Evolutionary conservation across 2,329 filamentous ascomycete genomes (phyloP).

Genomic region (Colletotrichum costaricense): DNA sequence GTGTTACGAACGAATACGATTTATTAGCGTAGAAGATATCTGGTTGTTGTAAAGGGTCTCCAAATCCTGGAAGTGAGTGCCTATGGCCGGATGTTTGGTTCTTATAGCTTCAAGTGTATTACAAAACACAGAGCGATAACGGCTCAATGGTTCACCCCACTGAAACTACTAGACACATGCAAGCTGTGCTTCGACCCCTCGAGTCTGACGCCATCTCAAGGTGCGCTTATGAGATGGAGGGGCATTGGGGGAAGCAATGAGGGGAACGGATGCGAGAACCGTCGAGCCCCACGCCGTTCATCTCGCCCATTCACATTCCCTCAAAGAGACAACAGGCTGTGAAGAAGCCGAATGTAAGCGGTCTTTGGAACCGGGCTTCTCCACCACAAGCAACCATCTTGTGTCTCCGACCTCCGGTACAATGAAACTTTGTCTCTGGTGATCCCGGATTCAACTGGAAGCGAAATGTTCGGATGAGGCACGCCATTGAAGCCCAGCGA

Average conservation of each 20-base stretch:
- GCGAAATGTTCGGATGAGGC: neutral
- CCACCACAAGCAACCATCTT: neutral
- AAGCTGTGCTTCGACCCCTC: slow-evolving; percentile 18
- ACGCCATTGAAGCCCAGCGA: slow-evolving; percentile 8
- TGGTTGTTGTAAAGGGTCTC: neutral
- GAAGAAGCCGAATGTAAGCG: neutral
- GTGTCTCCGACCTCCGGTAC: neutral
- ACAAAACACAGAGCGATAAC: slow-evolving; percentile 14
- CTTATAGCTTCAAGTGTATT: slow-evolving; percentile 16
- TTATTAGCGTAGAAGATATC: neutral
- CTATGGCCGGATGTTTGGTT: neutral
- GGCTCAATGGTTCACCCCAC: slow-evolving; percentile 11
- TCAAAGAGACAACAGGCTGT: neutral
- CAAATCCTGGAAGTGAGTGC: neutral
- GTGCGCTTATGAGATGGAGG: slow-evolving; percentile 20
- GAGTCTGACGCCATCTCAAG: slow-evolving; percentile 28
- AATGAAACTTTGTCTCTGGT: neutral
- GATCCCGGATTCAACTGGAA: neutral
- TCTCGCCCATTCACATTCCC: neutral
- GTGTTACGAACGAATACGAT: neutral
- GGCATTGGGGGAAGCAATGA: neutral
- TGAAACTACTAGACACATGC: slow-evolving; percentile 23
- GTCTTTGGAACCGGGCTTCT: neutral
- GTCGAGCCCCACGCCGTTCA: slow-evolving; percentile 4
- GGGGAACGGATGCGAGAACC: slow-evolving; percentile 27